Conservation (phyloP, 2,329 filamentous ascomycete species). For the Fusarium drepaniforme region DNA sequence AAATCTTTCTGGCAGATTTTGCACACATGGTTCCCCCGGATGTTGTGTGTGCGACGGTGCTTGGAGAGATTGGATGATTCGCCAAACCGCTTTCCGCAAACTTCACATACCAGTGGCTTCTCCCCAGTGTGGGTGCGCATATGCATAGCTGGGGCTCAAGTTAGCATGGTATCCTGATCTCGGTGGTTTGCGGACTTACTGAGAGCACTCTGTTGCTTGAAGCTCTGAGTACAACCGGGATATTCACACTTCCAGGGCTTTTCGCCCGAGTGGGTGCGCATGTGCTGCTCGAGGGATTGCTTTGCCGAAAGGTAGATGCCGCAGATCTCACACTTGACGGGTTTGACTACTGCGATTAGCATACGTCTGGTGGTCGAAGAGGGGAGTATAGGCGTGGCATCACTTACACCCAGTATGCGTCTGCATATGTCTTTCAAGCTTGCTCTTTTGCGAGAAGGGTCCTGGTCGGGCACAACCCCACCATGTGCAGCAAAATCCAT, state of each 20-base stretch:
- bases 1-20: slow-evolving; percentile 68
- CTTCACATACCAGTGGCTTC: slow-evolving; percentile 70
- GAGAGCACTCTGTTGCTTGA: slow-evolving; percentile 76
- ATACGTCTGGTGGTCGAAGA: neutral
- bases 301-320: slow-evolving; percentile 72
- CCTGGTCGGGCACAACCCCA: slow-evolving; percentile 64
- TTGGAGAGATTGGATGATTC: slow-evolving; percentile 77
- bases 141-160: slow-evolving; percentile 68
- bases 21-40: slow-evolving; percentile 65
- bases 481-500: slow-evolving; percentile 69
- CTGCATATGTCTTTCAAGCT: slow-evolving; percentile 74
- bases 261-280: slow-evolving; percentile 74
- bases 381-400: neutral
- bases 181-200: slow-evolving; percentile 59
- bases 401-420: slow-evolving; percentile 73
- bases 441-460: slow-evolving; percentile 70
- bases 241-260: slow-evolving; percentile 70
- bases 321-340: slow-evolving; percentile 68
- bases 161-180: slow-evolving; percentile 29
- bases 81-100: slow-evolving; percentile 70
- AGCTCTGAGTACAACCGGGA: slow-evolving; percentile 66
- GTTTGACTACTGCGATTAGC: slow-evolving; percentile 62
- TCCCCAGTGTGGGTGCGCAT: slow-evolving; percentile 74
- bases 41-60: slow-evolving; percentile 71
- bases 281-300: slow-evolving; percentile 76